These are phyloP conservation scores for Sporothrix protearum DNA, from an alignment of 2,329 filamentous ascomycete genomes.

Conservation along the genomic window DNA sequence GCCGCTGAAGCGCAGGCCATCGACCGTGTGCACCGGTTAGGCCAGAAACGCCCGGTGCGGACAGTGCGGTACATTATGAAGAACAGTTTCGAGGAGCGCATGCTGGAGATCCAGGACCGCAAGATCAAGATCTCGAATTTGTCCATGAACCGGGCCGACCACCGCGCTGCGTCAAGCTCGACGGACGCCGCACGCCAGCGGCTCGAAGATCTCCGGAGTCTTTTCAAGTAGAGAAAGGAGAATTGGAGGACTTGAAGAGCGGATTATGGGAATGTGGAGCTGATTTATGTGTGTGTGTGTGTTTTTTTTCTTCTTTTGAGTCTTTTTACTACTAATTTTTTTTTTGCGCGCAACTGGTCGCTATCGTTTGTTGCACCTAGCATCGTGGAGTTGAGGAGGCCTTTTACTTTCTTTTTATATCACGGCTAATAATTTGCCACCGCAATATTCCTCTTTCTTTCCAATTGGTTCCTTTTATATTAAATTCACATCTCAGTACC, in stretches of 20 bases:
- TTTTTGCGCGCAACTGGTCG: neutral
- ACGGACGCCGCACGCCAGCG: slow-evolving; percentile 46
- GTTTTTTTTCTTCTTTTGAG: neutral
- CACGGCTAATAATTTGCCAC: neutral
- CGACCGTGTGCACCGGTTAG: slow-evolving; percentile 86
- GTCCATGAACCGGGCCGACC: slow-evolving; percentile 35
- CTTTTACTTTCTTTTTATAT: neutral
- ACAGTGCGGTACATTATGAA: slow-evolving; percentile 88
- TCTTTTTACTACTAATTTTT: neutral
- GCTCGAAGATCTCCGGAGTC: slow-evolving; percentile 52
- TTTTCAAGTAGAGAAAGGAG: slow-evolving; percentile 41
- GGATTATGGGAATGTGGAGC: neutral
- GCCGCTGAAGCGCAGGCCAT: slow-evolving; percentile 91
- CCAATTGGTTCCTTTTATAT: neutral
- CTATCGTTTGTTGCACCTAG: neutral
- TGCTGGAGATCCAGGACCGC: slow-evolving; percentile 83
- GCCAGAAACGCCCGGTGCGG: slow-evolving; percentile 83
- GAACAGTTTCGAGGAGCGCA: slow-evolving; percentile 89
- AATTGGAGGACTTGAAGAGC: neutral
- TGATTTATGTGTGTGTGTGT: neutral
- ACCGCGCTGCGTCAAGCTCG: slow-evolving; percentile 31
- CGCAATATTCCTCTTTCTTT: neutral
- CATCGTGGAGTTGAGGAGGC: slow-evolving; percentile 7
- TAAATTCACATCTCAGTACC: neutral
- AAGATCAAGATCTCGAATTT: slow-evolving; percentile 88